phyloP scores from a whole-genome alignment of 1,284 basidiomycete species.

The Inonotus obliquus region DNA sequence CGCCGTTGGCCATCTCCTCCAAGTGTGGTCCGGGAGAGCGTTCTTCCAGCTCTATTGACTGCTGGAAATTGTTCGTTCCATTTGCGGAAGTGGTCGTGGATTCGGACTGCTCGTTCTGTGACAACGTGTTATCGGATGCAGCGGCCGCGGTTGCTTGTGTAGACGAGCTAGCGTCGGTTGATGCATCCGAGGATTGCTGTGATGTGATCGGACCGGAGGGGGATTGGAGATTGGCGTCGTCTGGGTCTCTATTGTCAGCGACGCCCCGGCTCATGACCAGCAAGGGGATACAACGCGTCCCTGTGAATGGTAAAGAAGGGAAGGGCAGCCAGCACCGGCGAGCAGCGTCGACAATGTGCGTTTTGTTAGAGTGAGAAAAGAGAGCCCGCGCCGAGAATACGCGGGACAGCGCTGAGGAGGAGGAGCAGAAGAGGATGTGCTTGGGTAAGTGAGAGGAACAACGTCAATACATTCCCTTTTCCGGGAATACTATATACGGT shows the following conservation, averaged over 20 bases:
- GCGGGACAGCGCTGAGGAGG: background rate
- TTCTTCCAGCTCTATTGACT: constrained; percentile 2
- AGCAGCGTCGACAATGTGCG: background rate
- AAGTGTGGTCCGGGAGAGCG: constrained; percentile 16
- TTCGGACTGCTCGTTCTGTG: background rate
- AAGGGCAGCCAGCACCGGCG: background rate
- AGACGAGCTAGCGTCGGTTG: background rate
- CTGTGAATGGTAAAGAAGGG: background rate
- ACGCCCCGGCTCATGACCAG: constrained; percentile 18
- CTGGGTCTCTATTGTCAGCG: constrained; percentile 7
- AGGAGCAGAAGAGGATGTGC: background rate
- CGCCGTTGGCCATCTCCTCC: constrained; percentile 11
- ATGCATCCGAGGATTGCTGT: background rate
- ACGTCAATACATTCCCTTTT: background rate
- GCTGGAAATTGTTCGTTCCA: background rate
- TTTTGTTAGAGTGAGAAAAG: background rate
- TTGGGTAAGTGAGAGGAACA: constrained; percentile 8
- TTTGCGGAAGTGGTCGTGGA: background rate
- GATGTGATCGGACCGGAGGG: background rate
- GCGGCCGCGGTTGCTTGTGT: background rate
- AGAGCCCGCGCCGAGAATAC: background rate
- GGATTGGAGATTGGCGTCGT: constrained; percentile 9
- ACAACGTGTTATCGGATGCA: background rate
- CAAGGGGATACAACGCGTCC: background rate
- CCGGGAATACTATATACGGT: background rate